phyloP scores from a whole-genome alignment of 805 yeast genomes.

The Starmera caribaea region DNA sequence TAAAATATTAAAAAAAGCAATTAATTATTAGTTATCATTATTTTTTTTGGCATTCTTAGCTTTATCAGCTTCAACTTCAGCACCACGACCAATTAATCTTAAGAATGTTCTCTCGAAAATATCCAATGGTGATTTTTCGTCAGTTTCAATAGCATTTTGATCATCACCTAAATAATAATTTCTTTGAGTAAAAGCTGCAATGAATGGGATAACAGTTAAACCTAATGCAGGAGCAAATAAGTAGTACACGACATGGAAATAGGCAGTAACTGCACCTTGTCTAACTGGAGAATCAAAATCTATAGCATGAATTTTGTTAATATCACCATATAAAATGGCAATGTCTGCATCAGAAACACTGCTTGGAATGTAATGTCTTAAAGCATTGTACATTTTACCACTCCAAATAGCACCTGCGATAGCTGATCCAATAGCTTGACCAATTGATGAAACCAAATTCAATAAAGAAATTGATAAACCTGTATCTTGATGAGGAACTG shows the following conservation, averaged over 20 bases:
- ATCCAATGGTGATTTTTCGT: constrained; percentile 1
- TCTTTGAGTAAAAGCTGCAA: constrained; percentile 23
- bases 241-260: constrained; percentile 19
- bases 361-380: constrained; percentile 20
- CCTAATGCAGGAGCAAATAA: constrained; percentile 22
- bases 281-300: constrained; percentile 20
- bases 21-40: no score
- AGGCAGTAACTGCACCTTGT: constrained; percentile 24
- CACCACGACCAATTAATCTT: no score
- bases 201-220: constrained; percentile 21
- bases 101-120: no score
- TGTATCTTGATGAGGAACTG: constrained; percentile 32
- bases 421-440: constrained; percentile 30
- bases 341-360: constrained; percentile 15
- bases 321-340: constrained; percentile 13
- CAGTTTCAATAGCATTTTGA: constrained; percentile 26
- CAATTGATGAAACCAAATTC: constrained; percentile 25
- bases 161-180: constrained; percentile 26
- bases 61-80: no score
- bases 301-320: constrained; percentile 16
- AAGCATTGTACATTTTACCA: constrained; percentile 21
- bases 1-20: no score
- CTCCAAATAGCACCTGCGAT: constrained; percentile 30
- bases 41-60: no score
- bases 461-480: constrained; percentile 29